phyloP scores from a whole-genome alignment of 345 rosid species.

The Ailanthus altissimus region DNA sequence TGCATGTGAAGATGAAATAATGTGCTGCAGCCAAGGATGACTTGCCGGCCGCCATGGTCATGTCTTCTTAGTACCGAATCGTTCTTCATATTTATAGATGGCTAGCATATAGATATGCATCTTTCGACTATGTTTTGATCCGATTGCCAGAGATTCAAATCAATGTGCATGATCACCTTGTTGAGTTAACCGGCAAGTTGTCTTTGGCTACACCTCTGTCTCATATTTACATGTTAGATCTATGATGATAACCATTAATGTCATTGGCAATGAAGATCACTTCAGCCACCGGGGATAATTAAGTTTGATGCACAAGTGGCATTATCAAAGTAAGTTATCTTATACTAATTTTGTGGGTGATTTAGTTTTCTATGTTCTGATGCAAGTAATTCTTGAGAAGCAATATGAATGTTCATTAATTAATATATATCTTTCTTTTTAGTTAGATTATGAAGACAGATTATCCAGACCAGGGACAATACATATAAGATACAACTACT shows the following conservation, averaged over 20 bases:
- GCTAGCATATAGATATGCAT: background rate
- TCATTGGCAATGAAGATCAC: background rate
- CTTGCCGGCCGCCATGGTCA: slow-evolving; percentile 46
- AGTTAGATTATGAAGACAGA: too few relatives aligned
- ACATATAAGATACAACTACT: too few relatives aligned
- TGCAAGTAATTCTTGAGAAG: background rate
- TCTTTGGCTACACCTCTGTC: slow-evolving; percentile 42
- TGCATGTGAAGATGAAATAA: slow-evolving; percentile 38
- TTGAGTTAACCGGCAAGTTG: slow-evolving; percentile 38
- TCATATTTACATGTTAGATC: slow-evolving; percentile 38
- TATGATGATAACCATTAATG: slow-evolving; percentile 25
- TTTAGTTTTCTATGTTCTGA: background rate
- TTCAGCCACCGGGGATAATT: background rate
- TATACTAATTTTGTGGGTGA: background rate
- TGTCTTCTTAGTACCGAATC: background rate
- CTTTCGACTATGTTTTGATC: background rate
- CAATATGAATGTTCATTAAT: too few relatives aligned
- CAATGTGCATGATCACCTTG: background rate
- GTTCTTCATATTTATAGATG: background rate
- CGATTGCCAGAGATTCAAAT: background rate
- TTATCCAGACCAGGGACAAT: too few relatives aligned
- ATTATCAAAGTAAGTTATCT: slow-evolving; percentile 13
- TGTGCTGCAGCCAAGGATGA: slow-evolving; percentile 53
- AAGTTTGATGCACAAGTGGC: background rate
- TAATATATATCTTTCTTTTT: too few relatives aligned